A percentile compares a stretch with the other conserved stretches of the same genome.
Conservation (phyloP, 306 rosid genomes). For the Prunus davidiana region DNA sequence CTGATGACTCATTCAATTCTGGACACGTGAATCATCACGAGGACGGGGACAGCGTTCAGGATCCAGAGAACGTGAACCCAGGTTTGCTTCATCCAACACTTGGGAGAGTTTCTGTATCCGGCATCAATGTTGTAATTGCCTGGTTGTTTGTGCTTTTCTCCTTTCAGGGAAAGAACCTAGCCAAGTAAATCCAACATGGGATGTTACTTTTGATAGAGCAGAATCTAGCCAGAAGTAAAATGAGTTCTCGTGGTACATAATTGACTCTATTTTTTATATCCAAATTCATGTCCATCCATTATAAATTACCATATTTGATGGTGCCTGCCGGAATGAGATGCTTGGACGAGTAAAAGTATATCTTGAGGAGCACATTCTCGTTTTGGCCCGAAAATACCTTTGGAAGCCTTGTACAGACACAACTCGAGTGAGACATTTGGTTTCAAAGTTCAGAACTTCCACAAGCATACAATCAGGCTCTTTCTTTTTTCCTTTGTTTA, state of each 20-base stretch:
- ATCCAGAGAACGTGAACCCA: constrained; percentile 28
- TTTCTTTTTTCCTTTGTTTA: too few species aligned
- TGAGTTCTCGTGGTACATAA: background rate
- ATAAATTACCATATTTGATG: background rate
- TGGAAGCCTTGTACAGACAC: background rate
- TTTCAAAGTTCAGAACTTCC: constrained; percentile 4
- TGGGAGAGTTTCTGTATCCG: constrained; percentile 19
- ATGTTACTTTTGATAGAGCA: constrained; percentile 19
- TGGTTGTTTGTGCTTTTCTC: constrained; percentile 29
- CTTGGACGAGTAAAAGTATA: background rate
- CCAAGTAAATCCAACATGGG: constrained; percentile 27
- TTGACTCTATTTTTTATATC: background rate
- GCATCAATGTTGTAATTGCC: constrained; percentile 21
- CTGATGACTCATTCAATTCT: constrained; percentile 18
- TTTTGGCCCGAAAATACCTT: background rate
- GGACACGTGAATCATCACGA: constrained; percentile 31
- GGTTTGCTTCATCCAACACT: constrained; percentile 57
- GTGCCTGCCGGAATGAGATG: background rate
- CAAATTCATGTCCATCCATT: background rate
- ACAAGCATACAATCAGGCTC: background rate
- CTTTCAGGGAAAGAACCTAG: constrained; percentile 34
- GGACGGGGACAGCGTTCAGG: constrained; percentile 9
- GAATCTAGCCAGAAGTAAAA: constrained; percentile 18
- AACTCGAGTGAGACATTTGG: background rate
- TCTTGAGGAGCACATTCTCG: background rate